Conservation (phyloP, 176 grass and related monocot species). For the Zoysia japonica region DNA sequence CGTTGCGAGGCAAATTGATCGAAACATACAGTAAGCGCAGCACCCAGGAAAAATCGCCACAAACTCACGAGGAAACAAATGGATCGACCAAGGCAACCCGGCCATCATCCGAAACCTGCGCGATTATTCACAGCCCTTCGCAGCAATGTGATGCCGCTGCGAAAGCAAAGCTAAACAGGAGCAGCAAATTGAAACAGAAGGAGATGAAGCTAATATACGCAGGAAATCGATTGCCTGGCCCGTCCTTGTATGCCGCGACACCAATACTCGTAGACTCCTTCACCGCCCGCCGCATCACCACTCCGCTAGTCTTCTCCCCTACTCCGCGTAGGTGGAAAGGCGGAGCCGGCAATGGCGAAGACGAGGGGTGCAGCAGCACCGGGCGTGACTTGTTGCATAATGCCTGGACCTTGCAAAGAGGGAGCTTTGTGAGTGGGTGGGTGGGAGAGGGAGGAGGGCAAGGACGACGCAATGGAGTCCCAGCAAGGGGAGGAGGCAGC, state of each 20-base stretch:
- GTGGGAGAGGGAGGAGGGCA: background rate
- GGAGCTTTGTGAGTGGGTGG: background rate
- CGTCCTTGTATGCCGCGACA: slow-evolving; percentile 56
- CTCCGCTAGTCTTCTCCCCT: slow-evolving; percentile 21
- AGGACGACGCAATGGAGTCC: background rate
- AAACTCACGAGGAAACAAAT: background rate
- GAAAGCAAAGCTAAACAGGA: slow-evolving; percentile 4
- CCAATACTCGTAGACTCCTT: slow-evolving; percentile 10
- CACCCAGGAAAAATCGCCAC: background rate
- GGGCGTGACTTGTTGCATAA: slow-evolving; percentile 18
- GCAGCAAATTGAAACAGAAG: background rate
- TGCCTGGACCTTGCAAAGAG: background rate
- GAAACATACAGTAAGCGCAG: background rate
- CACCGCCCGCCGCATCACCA: slow-evolving; percentile 1
- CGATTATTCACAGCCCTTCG: slow-evolving; percentile 38
- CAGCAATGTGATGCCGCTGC: slow-evolving; percentile 16
- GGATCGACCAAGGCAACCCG: slow-evolving; percentile 21
- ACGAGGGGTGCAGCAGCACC: slow-evolving; percentile 6
- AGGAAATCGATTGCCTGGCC: slow-evolving; percentile 57
- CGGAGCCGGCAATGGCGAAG: slow-evolving; percentile 25
- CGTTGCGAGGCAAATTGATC: background rate
- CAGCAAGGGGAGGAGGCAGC: slow-evolving; percentile 25
- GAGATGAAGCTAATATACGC: slow-evolving; percentile 1
- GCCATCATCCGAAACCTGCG: slow-evolving; percentile 18
- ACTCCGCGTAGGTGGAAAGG: background rate